A percentile compares a stretch with the other conserved stretches of the same genome.
Conservation (phyloP, 2,329 filamentous ascomycete genomes). For the Claviceps cyperi region DNA sequence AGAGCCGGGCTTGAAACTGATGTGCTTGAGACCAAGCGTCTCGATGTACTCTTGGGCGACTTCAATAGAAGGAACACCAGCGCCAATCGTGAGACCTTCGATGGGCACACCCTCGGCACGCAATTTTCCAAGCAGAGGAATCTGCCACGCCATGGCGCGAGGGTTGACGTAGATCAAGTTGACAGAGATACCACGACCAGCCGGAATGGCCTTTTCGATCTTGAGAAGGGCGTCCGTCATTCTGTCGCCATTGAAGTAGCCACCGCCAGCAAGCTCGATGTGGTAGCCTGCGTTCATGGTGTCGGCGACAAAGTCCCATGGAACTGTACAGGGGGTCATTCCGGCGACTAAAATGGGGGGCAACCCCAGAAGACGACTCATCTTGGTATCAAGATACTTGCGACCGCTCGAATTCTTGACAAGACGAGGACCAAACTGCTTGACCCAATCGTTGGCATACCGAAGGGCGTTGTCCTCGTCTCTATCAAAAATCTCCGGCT, state of each 20-base stretch:
- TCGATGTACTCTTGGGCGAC: conserved; percentile 88
- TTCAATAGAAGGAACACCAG: conserved; percentile 85
- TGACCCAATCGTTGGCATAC: conserved; percentile 94
- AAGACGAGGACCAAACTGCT: conserved; percentile 85
- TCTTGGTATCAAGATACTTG: conserved; percentile 92
- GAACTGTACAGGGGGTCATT: conserved; percentile 83
- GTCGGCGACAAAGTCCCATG: conserved; percentile 82
- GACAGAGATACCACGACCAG: conserved; percentile 74
- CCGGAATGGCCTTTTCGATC: conserved; percentile 71
- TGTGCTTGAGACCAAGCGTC: conserved; percentile 84
- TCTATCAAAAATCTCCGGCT: conserved; percentile 92
- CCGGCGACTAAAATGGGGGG: conserved; percentile 83
- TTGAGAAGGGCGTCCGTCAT: conserved; percentile 75
- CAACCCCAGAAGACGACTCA: conserved; percentile 73
- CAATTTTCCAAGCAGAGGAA: conserved; percentile 66
- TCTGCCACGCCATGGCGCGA: conserved; percentile 83
- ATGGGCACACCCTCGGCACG: conserved; percentile 79
- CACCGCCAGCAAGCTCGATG: conserved; percentile 78
- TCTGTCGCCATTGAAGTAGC: conserved; percentile 69
- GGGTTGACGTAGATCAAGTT: conserved; percentile 90
- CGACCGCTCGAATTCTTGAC: conserved; percentile 79
- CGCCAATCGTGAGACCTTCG: conserved; percentile 82
- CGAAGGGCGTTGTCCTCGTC: conserved; percentile 91
- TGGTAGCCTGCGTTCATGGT: conserved; percentile 95
- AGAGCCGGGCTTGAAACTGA: conserved; percentile 87